Evolutionary conservation across 768 basidiomycete genomes (phyloP).

Genomic region (Naematelia encephala): DNA sequence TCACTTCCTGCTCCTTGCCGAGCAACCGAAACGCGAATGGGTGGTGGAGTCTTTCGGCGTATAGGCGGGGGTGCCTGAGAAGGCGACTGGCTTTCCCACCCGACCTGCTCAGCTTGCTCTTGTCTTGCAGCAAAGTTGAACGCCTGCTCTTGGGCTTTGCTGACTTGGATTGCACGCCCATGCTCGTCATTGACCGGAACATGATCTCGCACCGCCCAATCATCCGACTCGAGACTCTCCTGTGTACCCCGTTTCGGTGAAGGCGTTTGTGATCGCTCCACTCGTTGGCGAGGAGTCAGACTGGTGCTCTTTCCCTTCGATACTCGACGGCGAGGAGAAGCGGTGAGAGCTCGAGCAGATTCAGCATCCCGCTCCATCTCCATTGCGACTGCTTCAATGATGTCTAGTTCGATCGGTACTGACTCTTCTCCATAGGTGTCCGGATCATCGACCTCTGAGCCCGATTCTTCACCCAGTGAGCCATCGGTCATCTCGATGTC

Average conservation of each 20-base stretch:
- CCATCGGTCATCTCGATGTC: constrained; percentile 12
- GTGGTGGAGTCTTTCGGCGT: not conserved
- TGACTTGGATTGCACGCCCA: not conserved
- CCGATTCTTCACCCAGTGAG: constrained; percentile 8
- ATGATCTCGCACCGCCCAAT: not conserved
- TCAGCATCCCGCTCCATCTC: not conserved
- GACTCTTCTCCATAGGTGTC: not conserved
- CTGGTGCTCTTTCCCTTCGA: constrained; percentile 1
- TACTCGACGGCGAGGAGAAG: not conserved
- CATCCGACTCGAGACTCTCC: not conserved
- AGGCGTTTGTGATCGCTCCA: not conserved
- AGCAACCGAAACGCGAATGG: not conserved
- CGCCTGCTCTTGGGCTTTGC: not conserved
- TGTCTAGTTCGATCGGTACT: not conserved
- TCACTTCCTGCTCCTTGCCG: not conserved
- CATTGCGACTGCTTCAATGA: not conserved
- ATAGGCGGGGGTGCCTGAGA: not conserved
- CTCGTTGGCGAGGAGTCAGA: constrained; percentile 2
- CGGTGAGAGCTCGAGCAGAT: not conserved
- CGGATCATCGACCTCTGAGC: not conserved
- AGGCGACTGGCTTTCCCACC: constrained; percentile 29
- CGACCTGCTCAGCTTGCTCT: constrained; percentile 24
- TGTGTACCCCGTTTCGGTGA: not conserved
- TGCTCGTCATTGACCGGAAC: not conserved
- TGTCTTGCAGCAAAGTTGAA: constrained; percentile 32